phyloP scores from a whole-genome alignment of 345 rosid genomes.

The Cardamine occulta region DNA sequence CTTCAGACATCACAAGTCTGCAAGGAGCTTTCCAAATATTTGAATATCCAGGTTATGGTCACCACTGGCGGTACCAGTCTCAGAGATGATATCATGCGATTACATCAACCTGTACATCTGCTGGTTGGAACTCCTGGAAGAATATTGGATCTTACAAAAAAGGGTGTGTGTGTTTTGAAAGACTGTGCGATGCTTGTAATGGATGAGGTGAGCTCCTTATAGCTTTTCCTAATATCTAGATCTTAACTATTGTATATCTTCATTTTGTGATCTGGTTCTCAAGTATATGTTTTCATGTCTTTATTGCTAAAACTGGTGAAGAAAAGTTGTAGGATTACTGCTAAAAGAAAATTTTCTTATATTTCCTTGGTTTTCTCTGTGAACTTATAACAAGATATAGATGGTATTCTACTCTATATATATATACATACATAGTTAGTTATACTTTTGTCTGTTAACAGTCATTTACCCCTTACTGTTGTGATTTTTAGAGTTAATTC shows the following conservation, averaged over 20 bases:
- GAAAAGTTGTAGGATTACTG: neutral
- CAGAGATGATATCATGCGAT: slow-evolving; percentile 98
- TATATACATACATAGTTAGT: neutral
- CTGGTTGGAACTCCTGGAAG: slow-evolving; percentile 99
- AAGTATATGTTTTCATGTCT: slow-evolving; percentile 1
- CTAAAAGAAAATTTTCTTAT: neutral
- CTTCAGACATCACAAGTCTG: slow-evolving; percentile 99
- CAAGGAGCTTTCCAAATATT: slow-evolving; percentile 95
- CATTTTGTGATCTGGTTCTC: slow-evolving; percentile 17
- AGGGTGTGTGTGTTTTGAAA: slow-evolving; percentile 94
- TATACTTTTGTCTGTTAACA: neutral
- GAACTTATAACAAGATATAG: neutral
- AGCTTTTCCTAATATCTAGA: slow-evolving; percentile 9
- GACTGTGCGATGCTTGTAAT: slow-evolving; percentile 95
- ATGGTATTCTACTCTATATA: neutral
- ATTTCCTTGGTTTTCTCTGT: neutral
- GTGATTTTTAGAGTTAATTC: neutral
- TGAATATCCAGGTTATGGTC: slow-evolving; percentile 96
- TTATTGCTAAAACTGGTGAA: neutral
- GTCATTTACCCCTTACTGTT: neutral
- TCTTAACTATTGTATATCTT: slow-evolving; percentile 1
- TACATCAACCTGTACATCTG: slow-evolving; percentile 96
- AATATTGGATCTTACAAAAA: slow-evolving; percentile 91
- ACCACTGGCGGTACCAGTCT: slow-evolving; percentile 99
- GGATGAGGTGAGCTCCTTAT: slow-evolving; percentile 79